Conservation (phyloP, 2,329 filamentous ascomycete genomes). For the Talaromyces sp. region DNA sequence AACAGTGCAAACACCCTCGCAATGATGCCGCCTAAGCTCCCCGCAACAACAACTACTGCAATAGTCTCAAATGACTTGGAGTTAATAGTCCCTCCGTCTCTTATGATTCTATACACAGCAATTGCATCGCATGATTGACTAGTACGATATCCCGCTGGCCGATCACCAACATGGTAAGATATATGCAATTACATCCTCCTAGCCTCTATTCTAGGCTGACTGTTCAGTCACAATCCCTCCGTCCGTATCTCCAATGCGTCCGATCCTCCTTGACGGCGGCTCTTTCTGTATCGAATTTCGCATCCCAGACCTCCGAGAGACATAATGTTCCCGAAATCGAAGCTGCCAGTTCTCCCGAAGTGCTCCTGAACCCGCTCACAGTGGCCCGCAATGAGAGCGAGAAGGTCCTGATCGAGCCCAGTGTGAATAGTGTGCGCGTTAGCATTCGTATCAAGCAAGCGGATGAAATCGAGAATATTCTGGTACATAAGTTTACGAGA, state of each 20-base stretch:
- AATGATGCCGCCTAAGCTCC: conserved; percentile 12
- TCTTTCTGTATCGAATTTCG: conserved; percentile 92
- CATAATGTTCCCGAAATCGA: conserved; percentile 99
- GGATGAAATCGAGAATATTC: conserved; percentile 95
- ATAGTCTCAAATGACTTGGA: neutral
- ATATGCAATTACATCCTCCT: neutral
- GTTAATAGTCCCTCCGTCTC: neutral
- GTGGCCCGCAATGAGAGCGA: conserved; percentile 96
- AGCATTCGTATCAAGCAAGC: conserved; percentile 99
- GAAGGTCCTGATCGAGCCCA: conserved; percentile 90
- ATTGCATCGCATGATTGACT: neutral
- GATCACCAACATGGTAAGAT: conserved; percentile 11
- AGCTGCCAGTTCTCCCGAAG: conserved; percentile 85
- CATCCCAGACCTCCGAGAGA: conserved; percentile 90
- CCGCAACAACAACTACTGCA: conserved; percentile 6
- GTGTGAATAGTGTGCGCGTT: conserved; percentile 92
- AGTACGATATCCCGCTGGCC: neutral
- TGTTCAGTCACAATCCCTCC: conserved; percentile 82
- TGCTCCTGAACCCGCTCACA: conserved; percentile 83
- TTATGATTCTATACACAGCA: neutral
- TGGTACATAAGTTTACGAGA: conserved; percentile 96
- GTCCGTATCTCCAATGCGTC: conserved; percentile 93
- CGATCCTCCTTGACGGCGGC: conserved; percentile 90
- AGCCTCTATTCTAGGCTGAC: conserved; percentile 1
- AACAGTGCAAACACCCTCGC: conserved; percentile 28